These are phyloP conservation scores for Solanum pinnatisectum DNA, from an alignment of 257 asterid species.

Conservation along the genomic window DNA sequence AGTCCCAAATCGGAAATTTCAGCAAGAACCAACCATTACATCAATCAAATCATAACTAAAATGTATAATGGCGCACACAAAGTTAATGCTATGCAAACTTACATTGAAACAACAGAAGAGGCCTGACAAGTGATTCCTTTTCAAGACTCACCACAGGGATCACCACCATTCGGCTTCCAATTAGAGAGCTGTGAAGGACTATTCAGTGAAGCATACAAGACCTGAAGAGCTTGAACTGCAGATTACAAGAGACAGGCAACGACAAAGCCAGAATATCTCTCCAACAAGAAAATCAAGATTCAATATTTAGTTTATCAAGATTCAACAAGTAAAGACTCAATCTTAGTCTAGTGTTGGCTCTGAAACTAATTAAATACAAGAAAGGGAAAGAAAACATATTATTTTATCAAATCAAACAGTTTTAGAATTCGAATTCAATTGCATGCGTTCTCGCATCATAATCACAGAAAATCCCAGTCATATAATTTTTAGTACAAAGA, in stretches of 20 bases:
- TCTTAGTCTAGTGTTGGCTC: not conserved
- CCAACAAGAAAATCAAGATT: not conserved
- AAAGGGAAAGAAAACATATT: not conserved
- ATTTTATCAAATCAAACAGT: not conserved
- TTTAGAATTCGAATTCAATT: not conserved
- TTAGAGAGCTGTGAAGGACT: constrained; percentile 65
- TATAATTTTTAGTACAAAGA: not conserved
- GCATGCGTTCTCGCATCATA: not conserved
- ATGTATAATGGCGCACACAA: not conserved
- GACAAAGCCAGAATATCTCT: not conserved
- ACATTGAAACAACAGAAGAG: constrained; percentile 69
- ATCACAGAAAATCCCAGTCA: not conserved
- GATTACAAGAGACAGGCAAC: not conserved
- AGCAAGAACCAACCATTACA: constrained; percentile 15
- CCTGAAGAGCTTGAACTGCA: constrained; percentile 86
- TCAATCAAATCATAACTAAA: not conserved
- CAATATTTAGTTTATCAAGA: not conserved
- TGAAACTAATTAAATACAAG: not conserved
- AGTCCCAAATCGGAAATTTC: constrained; percentile 63
- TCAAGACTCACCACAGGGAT: constrained; percentile 95
- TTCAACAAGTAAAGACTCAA: not conserved
- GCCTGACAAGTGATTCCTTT: constrained; percentile 71
- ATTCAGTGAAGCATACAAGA: constrained; percentile 62
- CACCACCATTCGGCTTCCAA: constrained; percentile 82
- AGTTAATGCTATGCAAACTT: constrained; percentile 18